Base-by-base conservation (phyloP, 345 rosid species). In the Diplotaxis tenuifolia region DNA sequence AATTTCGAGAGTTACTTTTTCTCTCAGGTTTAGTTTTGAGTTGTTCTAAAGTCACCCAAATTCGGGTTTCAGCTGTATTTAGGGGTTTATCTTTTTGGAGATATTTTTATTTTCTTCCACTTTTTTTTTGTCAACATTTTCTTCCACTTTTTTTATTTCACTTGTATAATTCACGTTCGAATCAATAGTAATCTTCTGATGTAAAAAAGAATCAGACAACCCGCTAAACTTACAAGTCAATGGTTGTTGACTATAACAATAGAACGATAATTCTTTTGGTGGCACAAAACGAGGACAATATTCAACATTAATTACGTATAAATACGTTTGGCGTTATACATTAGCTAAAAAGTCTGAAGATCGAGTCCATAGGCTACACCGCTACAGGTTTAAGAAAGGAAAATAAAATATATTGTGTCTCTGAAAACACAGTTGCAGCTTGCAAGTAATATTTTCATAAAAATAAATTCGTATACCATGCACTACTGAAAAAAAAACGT, bases 161-260 rank as follows among this genome's bases (percentile, higher is more conserved):
- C 47, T 38, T 38, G 47, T 40, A 6, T 40, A 40, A 40, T 14
- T 40, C 7, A 40, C 49, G 16, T 40, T 40, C 14, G 49, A 40
- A 40, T 40, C 49, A 40, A 14, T 42, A 42, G 50, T n/a, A 42
- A n/a, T 42, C 50, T 42, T 42, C 18, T 5, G 50, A 42, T 42
- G 18, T 3, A 42, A 42, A 10, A 40, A 42, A 9, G n/a, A 42
- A n/a, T 42, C 50, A 73, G 8, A 57, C 16, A 9, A 65, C 36
- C 50, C 47, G 31, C 65, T 10, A 20, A 57, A 65, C 58, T 36
- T 14, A 22, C 12, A 65, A 73, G 71, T 54, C 57, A 73, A 65
- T 23, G 0, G 0, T 0, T 0, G 64, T 65, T 66, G 66, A 74
- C 72, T 65, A 23, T 50, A 18, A 2, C 7, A 6, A 53, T 5